Evolutionary conservation across 2,329 filamentous ascomycete species (phyloP).

Genomic region (Aspergillus sergii): DNA sequence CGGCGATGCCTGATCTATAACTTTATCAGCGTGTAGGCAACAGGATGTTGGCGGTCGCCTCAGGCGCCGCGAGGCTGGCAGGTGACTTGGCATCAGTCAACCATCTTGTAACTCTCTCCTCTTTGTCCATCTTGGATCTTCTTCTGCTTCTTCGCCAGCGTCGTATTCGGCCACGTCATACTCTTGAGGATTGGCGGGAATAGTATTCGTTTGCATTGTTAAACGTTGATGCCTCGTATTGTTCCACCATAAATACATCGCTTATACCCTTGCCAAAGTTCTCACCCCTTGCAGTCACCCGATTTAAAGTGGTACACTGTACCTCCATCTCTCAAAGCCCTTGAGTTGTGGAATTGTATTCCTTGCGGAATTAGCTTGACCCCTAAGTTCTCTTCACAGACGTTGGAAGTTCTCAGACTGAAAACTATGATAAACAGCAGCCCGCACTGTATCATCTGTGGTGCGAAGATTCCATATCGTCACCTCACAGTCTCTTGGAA

Average conservation of each 20-base stretch:
- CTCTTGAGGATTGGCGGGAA: background rate
- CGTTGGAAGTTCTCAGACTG: background rate
- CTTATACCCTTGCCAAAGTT: background rate
- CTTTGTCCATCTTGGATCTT: background rate
- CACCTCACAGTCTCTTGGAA: background rate
- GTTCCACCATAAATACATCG: background rate
- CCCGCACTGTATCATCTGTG: conserved; percentile 16
- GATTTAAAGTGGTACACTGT: background rate
- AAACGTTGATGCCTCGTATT: background rate
- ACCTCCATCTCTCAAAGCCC: background rate
- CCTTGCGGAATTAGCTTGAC: background rate
- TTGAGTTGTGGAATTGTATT: background rate
- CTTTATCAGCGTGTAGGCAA: background rate
- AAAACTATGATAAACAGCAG: background rate
- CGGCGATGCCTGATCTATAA: background rate
- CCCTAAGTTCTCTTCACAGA: background rate
- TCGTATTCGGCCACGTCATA: background rate
- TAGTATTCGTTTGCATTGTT: background rate
- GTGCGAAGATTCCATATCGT: conserved; percentile 13
- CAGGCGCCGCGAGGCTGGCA: background rate
- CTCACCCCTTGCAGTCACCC: background rate
- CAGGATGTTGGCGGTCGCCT: background rate
- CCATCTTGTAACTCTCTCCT: background rate
- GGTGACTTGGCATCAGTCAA: background rate
- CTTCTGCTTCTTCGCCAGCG: background rate